Evolutionary conservation across 768 basidiomycete species (phyloP), one percentile per base, ranked within the genome.

Genomic region (Melanogaster broomeanus): DNA sequence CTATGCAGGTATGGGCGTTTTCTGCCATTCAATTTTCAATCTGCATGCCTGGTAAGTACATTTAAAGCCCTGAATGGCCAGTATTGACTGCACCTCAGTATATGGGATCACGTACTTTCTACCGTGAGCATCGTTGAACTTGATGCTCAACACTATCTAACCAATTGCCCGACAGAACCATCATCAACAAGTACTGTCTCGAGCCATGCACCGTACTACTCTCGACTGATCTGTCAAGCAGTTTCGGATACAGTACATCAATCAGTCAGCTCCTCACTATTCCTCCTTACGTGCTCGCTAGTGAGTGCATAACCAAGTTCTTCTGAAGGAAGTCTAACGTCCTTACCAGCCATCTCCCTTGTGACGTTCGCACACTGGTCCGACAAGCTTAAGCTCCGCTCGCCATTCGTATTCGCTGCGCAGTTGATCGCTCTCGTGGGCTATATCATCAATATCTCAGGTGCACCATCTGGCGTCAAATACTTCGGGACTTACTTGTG

Each of bases 401-500:
- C 70, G 10, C 83, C 83, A 0, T 85, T 84, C 69, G 74, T 87
- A 49, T 44, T 81, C 16, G 71, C 74, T 0, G 80, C 79, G 0
- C 76, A 79, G 3, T 24, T 67, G 3, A 72, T 82, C 70, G 75
- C 72, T 49, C 63, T 82, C 37, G 72, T 83, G 39, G 84, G 84
- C 0, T 85, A 82, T 57, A 49, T 75, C 0, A 83, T 86, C 67
- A 82, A 86, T 58, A 80, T 86, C 43, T 78, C 81, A 2, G 62
- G 74, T 27, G 78, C 68, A 0, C 53, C 76, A 0, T 61, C 61
- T 45, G 83, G 83, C 2, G 81, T 74, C 15, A 85, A 88, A 63
- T 87, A 88, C 63, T 82, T 85, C 52, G 85, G 84, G 2, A 85
- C 81, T 0, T 88, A 83, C 72, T 78, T 86, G 52, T 74, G 76